phyloP scores from a whole-genome alignment of 257 asterid species.

The Perilla frutescens region DNA sequence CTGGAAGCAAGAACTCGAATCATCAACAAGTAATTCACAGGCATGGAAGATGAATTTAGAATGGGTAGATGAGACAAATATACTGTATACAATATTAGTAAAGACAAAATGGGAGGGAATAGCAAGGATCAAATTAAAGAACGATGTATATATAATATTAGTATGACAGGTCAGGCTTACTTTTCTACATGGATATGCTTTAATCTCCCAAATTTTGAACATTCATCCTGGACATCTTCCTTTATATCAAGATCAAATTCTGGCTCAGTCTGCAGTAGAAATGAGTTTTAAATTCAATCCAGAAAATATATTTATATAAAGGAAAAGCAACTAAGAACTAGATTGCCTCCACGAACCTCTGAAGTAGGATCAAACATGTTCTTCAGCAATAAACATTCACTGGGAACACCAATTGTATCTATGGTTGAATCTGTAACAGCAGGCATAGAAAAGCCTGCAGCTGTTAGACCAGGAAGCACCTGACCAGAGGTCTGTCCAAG shows the following conservation, averaged over 20 bases:
- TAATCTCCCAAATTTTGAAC: slow-evolving; percentile 59
- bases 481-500: slow-evolving; percentile 52
- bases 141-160: background rate
- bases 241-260: slow-evolving; percentile 77
- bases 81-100: no score
- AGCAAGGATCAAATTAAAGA: slow-evolving; percentile 5
- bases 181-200: slow-evolving; percentile 71
- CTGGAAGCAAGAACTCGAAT: background rate
- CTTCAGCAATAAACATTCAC: slow-evolving; percentile 72
- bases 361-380: slow-evolving; percentile 73
- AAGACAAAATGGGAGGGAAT: background rate
- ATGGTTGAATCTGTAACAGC: slow-evolving; percentile 38
- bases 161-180: slow-evolving; percentile 44
- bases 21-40: background rate
- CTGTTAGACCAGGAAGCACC: slow-evolving; percentile 45
- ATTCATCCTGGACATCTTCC: slow-evolving; percentile 70
- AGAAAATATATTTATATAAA: background rate
- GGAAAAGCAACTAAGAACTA: background rate
- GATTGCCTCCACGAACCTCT: slow-evolving; percentile 52
- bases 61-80: background rate
- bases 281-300: slow-evolving; percentile 14
- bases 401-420: slow-evolving; percentile 61
- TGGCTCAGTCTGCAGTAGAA: slow-evolving; percentile 58
- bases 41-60: background rate
- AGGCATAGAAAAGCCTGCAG: slow-evolving; percentile 48